Conservation (phyloP, 306 rosid species). For the Trifolium repens region DNA sequence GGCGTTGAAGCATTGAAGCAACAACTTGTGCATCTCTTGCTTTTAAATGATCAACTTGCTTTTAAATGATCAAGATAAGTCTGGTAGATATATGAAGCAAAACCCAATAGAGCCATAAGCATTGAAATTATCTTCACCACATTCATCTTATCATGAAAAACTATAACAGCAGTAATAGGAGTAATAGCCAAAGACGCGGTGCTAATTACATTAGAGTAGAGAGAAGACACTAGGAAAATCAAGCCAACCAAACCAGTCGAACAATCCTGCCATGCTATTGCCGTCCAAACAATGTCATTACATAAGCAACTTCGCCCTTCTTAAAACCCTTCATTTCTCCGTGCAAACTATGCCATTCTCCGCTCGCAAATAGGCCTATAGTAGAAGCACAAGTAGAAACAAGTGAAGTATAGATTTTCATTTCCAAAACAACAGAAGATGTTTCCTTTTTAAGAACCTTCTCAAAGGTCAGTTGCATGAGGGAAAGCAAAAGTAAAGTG, state of each 20-base stretch:
- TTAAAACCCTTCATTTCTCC: constrained; percentile 69
- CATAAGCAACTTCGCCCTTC: constrained; percentile 65
- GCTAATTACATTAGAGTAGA: constrained; percentile 95
- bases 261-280: constrained; percentile 86
- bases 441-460: constrained; percentile 82
- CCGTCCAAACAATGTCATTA: constrained; percentile 75
- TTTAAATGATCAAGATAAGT: constrained; percentile 77
- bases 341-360: constrained; percentile 76
- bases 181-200: constrained; percentile 83
- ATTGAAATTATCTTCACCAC: constrained; percentile 82
- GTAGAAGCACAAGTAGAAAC: constrained; percentile 70
- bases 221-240: constrained; percentile 83
- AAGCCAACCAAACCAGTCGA: constrained; percentile 90
- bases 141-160: constrained; percentile 82
- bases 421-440: constrained; percentile 82
- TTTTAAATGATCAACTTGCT: no score
- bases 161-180: constrained; percentile 69
- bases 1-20: constrained; percentile 42
- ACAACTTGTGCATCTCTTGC: constrained; percentile 44
- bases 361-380: constrained; percentile 81
- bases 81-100: constrained; percentile 73
- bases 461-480: constrained; percentile 83
- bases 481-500: constrained; percentile 74
- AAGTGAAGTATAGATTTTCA: constrained; percentile 86
- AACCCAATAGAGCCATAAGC: constrained; percentile 88